phyloP scores from a whole-genome alignment of 768 basidiomycete species.

The Macrolepiota dolichaula region DNA sequence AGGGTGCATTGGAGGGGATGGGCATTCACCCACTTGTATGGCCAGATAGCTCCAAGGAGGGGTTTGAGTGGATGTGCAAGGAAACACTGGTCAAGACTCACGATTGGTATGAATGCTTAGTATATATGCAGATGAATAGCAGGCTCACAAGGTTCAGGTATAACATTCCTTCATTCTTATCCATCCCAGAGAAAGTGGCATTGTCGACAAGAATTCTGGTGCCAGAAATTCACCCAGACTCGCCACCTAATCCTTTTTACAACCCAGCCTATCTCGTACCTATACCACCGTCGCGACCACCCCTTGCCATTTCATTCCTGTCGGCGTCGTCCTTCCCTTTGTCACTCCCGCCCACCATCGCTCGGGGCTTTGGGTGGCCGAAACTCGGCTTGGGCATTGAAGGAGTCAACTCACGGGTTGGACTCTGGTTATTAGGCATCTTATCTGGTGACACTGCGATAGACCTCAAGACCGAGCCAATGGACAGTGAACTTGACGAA shows the following conservation, averaged over 20 bases:
- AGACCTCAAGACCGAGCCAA: conserved; percentile 9
- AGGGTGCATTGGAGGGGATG: conserved; percentile 61
- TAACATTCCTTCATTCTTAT: conserved; percentile 70
- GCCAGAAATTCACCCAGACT: conserved; percentile 23
- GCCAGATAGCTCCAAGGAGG: conserved; percentile 74
- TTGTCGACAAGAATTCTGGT: conserved; percentile 54
- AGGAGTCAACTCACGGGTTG: conserved; percentile 79
- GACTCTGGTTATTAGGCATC: conserved; percentile 62
- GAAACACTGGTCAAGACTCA: conserved; percentile 70
- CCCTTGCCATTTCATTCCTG: conserved; percentile 73
- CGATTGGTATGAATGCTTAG: conserved; percentile 63
- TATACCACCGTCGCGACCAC: conserved; percentile 23
- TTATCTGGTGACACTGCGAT: conserved; percentile 25
- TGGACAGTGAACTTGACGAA: not conserved
- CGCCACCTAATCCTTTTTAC: conserved; percentile 18
- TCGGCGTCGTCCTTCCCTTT: conserved; percentile 82
- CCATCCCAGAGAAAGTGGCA: conserved; percentile 79
- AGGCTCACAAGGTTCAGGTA: conserved; percentile 51
- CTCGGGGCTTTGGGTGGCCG: conserved; percentile 85
- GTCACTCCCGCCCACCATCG: conserved; percentile 71
- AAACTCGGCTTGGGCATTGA: conserved; percentile 73
- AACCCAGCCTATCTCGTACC: conserved; percentile 17
- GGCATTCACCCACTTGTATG: conserved; percentile 87
- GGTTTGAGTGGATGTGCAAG: conserved; percentile 79
- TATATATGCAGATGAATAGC: conserved; percentile 13